Evolutionary conservation across 192 early-diverging fungal genomes (phyloP).

Genomic region (Rhizoclosmatium sp.): DNA sequence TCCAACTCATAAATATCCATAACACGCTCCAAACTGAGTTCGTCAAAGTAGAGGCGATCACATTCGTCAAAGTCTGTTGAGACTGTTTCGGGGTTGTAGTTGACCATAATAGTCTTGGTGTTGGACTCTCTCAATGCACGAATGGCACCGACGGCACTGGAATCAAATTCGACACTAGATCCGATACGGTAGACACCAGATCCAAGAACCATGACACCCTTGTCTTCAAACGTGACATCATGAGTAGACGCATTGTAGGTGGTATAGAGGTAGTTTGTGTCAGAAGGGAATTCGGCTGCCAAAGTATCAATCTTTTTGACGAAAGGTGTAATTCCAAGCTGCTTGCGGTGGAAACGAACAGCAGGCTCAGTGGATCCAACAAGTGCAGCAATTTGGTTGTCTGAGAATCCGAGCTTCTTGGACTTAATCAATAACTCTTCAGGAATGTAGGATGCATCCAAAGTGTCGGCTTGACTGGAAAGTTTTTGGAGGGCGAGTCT

Average conservation of each 20-base stretch:
- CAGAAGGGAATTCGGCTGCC: conserved; percentile 95
- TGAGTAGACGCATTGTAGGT: conserved; percentile 92
- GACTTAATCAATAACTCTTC: conserved; percentile 69
- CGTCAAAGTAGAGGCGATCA: conserved; percentile 98
- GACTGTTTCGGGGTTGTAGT: conserved; percentile 99
- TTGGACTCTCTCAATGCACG: conserved; percentile 80
- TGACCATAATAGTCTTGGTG: conserved; percentile 93
- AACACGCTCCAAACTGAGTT: conserved; percentile 91
- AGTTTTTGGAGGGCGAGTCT: conserved; percentile 58
- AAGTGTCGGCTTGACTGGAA: conserved; percentile 27
- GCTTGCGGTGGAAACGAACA: conserved; percentile 75
- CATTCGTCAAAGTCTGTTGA: conserved; percentile 98
- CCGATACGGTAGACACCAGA: conserved; percentile 98
- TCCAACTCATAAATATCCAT: conserved; percentile 95
- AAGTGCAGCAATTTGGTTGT: conserved; percentile 80
- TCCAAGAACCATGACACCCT: conserved; percentile 94
- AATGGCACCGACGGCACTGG: conserved; percentile 75
- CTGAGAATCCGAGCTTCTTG: conserved; percentile 91
- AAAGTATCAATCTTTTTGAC: conserved; percentile 97
- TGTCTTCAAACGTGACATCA: conserved; percentile 87
- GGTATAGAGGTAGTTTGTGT: conserved; percentile 97
- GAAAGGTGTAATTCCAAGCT: conserved; percentile 80
- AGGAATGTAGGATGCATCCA: conserved; percentile 59
- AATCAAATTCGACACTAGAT: conserved; percentile 97
- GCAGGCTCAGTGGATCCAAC: conserved; percentile 57